These are phyloP conservation scores for Angophora floribunda DNA, from an alignment of 345 rosid species.

Conservation along the genomic window DNA sequence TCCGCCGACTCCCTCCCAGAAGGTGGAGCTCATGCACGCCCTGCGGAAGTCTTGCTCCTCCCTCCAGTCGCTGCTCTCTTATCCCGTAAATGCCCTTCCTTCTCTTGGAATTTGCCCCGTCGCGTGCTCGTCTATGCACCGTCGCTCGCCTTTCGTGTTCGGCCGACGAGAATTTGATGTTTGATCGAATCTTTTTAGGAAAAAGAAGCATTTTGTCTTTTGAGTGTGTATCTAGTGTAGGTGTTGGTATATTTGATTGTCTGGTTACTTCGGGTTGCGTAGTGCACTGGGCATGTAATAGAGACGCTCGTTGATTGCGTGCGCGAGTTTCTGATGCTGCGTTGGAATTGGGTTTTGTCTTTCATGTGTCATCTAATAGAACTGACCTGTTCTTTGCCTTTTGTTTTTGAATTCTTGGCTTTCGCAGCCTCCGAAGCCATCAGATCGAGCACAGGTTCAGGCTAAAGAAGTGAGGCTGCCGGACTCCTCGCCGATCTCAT, in stretches of 20 bases:
- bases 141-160: neutral
- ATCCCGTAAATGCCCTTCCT: slow-evolving; percentile 28
- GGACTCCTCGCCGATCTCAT: slow-evolving; percentile 65
- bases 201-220: neutral
- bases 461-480: slow-evolving; percentile 79
- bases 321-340: neutral
- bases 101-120: neutral
- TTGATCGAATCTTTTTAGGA: neutral
- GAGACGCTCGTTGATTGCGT: neutral
- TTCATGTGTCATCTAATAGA: neutral
- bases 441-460: slow-evolving; percentile 78
- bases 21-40: neutral
- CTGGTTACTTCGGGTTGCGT: neutral
- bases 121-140: neutral
- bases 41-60: slow-evolving; percentile 38
- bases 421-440: slow-evolving; percentile 64
- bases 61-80: slow-evolving; percentile 61
- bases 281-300: neutral
- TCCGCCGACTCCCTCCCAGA: neutral
- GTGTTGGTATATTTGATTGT: too few relatives aligned
- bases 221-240: neutral
- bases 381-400: neutral
- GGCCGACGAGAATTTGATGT: neutral
- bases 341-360: neutral
- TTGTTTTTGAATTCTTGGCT: neutral